Conservation (phyloP, 2,329 filamentous ascomycete species). For the Fusarium verrucosum region DNA sequence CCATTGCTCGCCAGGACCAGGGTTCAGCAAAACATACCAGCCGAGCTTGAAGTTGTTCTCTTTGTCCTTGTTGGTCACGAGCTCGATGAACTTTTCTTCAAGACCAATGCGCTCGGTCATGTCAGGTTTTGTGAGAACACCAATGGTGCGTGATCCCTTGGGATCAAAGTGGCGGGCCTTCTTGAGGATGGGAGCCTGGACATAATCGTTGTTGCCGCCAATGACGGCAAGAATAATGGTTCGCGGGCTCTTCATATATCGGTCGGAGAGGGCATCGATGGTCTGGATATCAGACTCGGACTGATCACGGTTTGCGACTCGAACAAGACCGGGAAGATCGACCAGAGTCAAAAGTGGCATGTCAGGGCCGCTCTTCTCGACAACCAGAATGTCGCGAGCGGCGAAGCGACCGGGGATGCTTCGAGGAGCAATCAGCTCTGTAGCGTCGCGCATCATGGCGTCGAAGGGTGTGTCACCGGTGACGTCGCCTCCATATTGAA, state of each 20-base stretch:
- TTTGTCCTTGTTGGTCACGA: constrained; percentile 60
- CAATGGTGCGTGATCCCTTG: constrained; percentile 59
- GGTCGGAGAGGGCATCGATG: constrained; percentile 61
- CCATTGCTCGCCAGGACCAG: constrained; percentile 58
- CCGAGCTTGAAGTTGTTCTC: constrained; percentile 62
- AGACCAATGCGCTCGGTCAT: constrained; percentile 63
- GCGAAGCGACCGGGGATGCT: constrained; percentile 62
- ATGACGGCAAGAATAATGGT: constrained; percentile 66
- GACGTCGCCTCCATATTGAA: constrained; percentile 59
- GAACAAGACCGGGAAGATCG: constrained; percentile 68
- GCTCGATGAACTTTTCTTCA: constrained; percentile 64
- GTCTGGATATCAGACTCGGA: constrained; percentile 62
- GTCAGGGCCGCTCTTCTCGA: constrained; percentile 67
- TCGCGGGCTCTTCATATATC: constrained; percentile 65
- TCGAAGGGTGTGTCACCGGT: constrained; percentile 58
- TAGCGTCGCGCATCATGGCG: constrained; percentile 60
- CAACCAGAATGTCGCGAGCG: constrained; percentile 63
- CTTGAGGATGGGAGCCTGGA: constrained; percentile 61
- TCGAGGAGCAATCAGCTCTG: constrained; percentile 60
- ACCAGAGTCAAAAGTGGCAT: constrained; percentile 69
- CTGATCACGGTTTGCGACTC: constrained; percentile 63
- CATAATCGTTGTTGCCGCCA: constrained; percentile 64
- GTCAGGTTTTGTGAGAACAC: constrained; percentile 63
- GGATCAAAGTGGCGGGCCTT: constrained; percentile 63
- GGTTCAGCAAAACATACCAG: constrained; percentile 63